These are phyloP conservation scores for Odontarrhena argentea DNA, from an alignment of 345 rosid species.

Conservation along the genomic window DNA sequence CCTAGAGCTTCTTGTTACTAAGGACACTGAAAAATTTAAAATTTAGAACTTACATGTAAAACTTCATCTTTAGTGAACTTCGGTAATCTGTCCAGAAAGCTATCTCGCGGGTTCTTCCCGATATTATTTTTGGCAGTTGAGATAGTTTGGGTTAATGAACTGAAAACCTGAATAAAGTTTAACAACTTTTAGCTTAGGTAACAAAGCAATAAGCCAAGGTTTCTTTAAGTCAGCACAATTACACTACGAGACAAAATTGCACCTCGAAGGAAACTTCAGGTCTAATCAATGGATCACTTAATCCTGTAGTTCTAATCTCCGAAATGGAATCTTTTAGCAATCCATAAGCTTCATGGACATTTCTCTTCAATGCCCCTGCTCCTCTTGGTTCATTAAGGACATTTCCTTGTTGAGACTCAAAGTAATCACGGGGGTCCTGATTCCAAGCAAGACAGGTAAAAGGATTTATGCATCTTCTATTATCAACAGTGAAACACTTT, in stretches of 20 bases:
- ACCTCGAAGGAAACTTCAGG: conserved; percentile 85
- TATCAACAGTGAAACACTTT: conserved; percentile 31
- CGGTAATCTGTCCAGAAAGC: conserved; percentile 81
- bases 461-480: conserved; percentile 3
- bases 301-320: conserved; percentile 53
- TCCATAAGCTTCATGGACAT: conserved; percentile 61
- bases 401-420: conserved; percentile 90
- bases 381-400: conserved; percentile 48
- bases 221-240: conserved; percentile 2
- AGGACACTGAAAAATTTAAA: conserved; percentile 2
- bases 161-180: conserved; percentile 64
- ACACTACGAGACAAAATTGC: conserved; percentile 17
- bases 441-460: conserved; percentile 31
- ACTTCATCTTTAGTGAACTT: conserved; percentile 69
- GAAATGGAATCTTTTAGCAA: conserved; percentile 67
- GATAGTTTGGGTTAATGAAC: conserved; percentile 73
- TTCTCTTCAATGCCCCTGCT: conserved; percentile 48
- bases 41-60: conserved; percentile 42
- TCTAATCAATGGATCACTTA: conserved; percentile 63
- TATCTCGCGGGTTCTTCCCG: conserved; percentile 78
- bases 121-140: conserved; percentile 72
- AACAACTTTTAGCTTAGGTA: background rate
- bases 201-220: background rate
- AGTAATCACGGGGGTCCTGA: conserved; percentile 96
- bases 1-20: conserved; percentile 11